Evolutionary conservation across 164 flowering plant species (phyloP).

Genomic region (Macadamia tetraphylla): DNA sequence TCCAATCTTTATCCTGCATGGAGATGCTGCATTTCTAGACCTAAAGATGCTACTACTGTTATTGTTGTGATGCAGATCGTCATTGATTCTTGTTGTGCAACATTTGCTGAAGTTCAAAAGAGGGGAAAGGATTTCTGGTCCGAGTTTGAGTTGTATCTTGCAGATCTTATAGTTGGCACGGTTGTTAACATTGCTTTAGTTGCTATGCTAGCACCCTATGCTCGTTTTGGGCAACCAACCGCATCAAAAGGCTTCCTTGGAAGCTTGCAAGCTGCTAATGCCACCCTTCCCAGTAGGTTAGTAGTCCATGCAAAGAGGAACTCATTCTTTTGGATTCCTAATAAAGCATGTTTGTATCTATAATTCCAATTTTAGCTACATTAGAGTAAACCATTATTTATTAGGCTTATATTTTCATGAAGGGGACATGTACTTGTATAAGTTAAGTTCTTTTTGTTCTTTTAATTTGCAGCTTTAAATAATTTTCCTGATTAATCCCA

Average conservation of each 20-base stretch:
- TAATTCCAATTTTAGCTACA: not conserved
- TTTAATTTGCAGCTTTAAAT: too few relatives aligned
- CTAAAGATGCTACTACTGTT: not conserved
- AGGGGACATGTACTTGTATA: not conserved
- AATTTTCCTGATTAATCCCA: too few relatives aligned
- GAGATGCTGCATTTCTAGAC: not conserved
- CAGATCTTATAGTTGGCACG: conserved; percentile 81
- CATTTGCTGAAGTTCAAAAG: conserved; percentile 91
- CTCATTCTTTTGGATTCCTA: not conserved
- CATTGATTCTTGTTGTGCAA: conserved; percentile 95
- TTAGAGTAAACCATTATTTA: not conserved
- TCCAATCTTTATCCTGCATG: not conserved
- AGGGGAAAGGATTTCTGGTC: conserved; percentile 97
- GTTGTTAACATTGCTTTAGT: conserved; percentile 86
- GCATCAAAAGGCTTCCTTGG: conserved; percentile 61
- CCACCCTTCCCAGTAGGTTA: conserved; percentile 89
- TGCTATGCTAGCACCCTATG: conserved; percentile 89
- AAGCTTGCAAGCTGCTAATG: conserved; percentile 45
- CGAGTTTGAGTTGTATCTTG: conserved; percentile 87
- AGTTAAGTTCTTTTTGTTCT: not conserved
- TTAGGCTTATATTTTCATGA: not conserved
- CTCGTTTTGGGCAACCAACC: conserved; percentile 69
- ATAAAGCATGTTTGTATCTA: too few relatives aligned
- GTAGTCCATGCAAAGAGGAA: not conserved
- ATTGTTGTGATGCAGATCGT: conserved; percentile 50